Evolutionary conservation across 148 eudicot species (phyloP).

Genomic region (Rheum nobile): DNA sequence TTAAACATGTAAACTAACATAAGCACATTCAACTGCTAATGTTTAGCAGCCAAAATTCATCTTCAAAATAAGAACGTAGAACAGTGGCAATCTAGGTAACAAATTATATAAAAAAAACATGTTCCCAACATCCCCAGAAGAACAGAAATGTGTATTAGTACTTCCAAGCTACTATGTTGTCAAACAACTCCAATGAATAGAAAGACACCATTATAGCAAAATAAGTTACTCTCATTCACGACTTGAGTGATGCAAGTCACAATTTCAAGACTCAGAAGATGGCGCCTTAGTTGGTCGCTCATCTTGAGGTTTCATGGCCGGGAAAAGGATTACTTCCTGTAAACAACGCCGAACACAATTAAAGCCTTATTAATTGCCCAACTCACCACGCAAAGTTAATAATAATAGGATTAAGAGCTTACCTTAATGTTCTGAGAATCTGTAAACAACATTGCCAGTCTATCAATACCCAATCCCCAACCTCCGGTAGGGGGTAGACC

Average conservation of each 20-base stretch:
- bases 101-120: too few relatives aligned
- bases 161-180: not conserved
- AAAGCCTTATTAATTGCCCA: not conserved
- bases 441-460: slow-evolving; percentile 76
- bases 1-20: too few relatives aligned
- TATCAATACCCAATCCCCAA: slow-evolving; percentile 89
- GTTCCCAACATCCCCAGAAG: not conserved
- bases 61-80: too few relatives aligned
- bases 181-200: not conserved
- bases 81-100: too few relatives aligned
- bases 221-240: not conserved
- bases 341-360: not conserved
- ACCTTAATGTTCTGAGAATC: slow-evolving; percentile 97
- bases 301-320: slow-evolving; percentile 94
- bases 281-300: slow-evolving; percentile 45
- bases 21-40: too few relatives aligned
- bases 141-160: not conserved
- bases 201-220: not conserved
- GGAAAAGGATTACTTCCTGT: slow-evolving; percentile 92
- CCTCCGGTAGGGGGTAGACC: slow-evolving; percentile 95
- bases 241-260: not conserved
- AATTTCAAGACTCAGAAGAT: slow-evolving; percentile 1
- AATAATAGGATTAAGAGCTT: not conserved
- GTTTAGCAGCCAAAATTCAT: too few relatives aligned
- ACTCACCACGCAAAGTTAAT: not conserved